Evolutionary conservation across 345 rosid genomes (phyloP), one percentile per base, ranked within the genome.

Genomic region (Gossypium rotundifolium): DNA sequence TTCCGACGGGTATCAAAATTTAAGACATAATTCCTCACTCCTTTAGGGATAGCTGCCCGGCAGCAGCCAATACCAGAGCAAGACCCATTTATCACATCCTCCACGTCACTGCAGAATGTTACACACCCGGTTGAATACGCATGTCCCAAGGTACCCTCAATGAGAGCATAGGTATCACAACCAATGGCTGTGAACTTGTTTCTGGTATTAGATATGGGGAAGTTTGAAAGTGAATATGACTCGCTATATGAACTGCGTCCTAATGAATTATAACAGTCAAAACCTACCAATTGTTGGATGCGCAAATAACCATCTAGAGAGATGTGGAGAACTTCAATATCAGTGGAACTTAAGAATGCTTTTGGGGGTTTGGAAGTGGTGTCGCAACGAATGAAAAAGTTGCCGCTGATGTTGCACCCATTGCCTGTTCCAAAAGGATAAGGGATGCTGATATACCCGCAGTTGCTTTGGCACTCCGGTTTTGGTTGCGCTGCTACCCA

Each of bases 101-200:
- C 5, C 22, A 1, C 2, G 2, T 71, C n/a, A 20, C 6, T n/a
- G 6, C 88, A 88, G 2, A 58, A 7, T 3, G 88, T 77, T 64
- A 82, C 11, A 57, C 88, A 84, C 17, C 88, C 84, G 3, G 76
- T 79, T 4, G 74, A 51, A 65, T 77, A 82, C 0, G 42, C 6
- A 5, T 12, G 2, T 22, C 53, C 65, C 7, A 52, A 0, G 70
- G 45, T 51, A 54, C 79, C 71, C 3, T 14, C 0, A 9, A 83
- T 11, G 0, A 3, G 4, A 14, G 62, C 73, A 0, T 29, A 8
- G 16, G 73, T 70, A 61, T 70, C 62, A 12, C 62, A 70, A 2
- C 62, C 73, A 10, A 70, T 33, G 22, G 73, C 27, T 40, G 25
- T 70, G 62, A 52, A 70, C 73, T 52, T 70, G 61, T 81, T 71